A percentile compares a stretch with the other conserved stretches of the same genome.
Conservation (phyloP, 495 filamentous ascomycete genomes). For the Tuber magnatum region DNA sequence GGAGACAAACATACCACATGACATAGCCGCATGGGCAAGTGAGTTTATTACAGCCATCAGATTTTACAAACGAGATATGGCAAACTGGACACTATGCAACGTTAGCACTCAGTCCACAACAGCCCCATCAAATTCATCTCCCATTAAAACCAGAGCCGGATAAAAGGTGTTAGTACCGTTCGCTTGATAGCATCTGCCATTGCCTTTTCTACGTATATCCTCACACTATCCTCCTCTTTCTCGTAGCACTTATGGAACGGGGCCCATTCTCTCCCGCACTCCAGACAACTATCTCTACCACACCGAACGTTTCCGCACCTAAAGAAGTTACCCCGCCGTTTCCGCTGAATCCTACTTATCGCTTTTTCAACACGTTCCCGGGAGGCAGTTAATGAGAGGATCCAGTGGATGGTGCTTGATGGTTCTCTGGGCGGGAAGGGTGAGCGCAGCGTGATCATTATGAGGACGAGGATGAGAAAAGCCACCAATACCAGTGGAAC, state of each 20-base stretch:
- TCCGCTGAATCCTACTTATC: constrained; percentile 21
- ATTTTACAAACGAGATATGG: constrained; percentile 83
- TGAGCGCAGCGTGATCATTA: constrained; percentile 7
- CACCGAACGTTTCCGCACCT: constrained; percentile 63
- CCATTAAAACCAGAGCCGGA: neutral
- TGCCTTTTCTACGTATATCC: constrained; percentile 79
- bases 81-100: constrained; percentile 63
- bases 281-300: constrained; percentile 64
- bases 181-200: constrained; percentile 92
- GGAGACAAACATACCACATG: constrained; percentile 89
- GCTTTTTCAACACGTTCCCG: constrained; percentile 5
- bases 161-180: constrained; percentile 45
- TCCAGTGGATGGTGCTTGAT: neutral
- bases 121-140: neutral
- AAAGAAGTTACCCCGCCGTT: constrained; percentile 48
- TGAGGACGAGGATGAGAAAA: constrained; percentile 2
- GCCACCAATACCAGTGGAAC: constrained; percentile 13
- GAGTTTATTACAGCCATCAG: constrained; percentile 88
- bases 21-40: constrained; percentile 96
- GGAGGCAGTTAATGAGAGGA: neutral
- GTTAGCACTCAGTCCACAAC: neutral
- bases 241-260: constrained; percentile 64
- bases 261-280: constrained; percentile 58
- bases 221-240: constrained; percentile 59
- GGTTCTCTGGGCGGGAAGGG: constrained; percentile 11